Evolutionary conservation across 805 yeast genomes (phyloP).

Genomic region (Candida gorgasii): DNA sequence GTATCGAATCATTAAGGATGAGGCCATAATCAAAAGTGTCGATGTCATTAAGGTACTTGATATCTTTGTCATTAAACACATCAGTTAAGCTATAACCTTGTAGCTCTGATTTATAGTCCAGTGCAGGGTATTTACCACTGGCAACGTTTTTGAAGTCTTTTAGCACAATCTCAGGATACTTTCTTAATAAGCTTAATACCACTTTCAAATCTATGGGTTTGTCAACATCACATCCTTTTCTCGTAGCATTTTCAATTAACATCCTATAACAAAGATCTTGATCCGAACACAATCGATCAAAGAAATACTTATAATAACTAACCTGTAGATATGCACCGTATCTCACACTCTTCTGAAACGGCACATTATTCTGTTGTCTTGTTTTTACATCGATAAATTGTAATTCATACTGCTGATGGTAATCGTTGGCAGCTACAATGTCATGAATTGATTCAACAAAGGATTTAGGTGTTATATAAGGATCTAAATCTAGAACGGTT

Average conservation of each 20-base stretch:
- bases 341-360: conserved; percentile 51
- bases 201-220: conserved; percentile 45
- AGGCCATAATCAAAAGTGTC: conserved; percentile 20
- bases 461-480: conserved; percentile 24
- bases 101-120: too few species aligned
- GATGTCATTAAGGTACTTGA: conserved; percentile 15
- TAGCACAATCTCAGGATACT: conserved; percentile 33
- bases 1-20: conserved; percentile 27
- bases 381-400: conserved; percentile 59
- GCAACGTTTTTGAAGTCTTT: conserved; percentile 48
- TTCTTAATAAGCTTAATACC: conserved; percentile 38
- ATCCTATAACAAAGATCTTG: conserved; percentile 36
- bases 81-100: conserved; percentile 13
- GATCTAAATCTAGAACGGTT: conserved; percentile 16
- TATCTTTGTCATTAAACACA: conserved; percentile 10
- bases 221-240: conserved; percentile 51
- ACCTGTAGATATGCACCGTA: conserved; percentile 59
- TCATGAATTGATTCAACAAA: conserved; percentile 19
- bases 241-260: conserved; percentile 46
- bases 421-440: conserved; percentile 15
- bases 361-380: conserved; percentile 44
- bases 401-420: conserved; percentile 14
- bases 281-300: conserved; percentile 34
- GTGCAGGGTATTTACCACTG: too few species aligned
- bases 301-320: conserved; percentile 54